Conservation (phyloP, 305 asterid species). For the Fraxinus floribunda region DNA sequence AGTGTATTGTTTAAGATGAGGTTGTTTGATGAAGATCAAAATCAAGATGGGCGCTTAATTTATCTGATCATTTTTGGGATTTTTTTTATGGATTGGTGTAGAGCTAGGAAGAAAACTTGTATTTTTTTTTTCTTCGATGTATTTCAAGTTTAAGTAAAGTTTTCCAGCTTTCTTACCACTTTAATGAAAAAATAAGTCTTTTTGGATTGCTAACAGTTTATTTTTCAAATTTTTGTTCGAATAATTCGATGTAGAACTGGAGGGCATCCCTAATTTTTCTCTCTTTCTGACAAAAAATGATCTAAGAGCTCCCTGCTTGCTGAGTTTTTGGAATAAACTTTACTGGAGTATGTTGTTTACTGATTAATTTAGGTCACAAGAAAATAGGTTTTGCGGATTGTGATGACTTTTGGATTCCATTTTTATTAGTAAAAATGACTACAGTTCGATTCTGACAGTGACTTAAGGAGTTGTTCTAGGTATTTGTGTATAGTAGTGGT, state of each 20-base stretch:
- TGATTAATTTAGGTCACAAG: neutral
- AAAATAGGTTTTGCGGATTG: neutral
- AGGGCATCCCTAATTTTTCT: neutral
- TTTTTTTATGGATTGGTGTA: neutral
- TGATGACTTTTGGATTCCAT: neutral
- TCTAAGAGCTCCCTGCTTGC: neutral
- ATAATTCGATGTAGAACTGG: neutral
- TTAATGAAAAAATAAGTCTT: neutral
- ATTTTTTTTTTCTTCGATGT: neutral
- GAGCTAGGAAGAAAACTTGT: neutral
- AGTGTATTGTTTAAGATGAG: slow-evolving; percentile 14
- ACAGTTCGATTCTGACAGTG: neutral
- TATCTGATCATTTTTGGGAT: neutral
- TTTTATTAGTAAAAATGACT: neutral
- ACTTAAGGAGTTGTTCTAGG: neutral
- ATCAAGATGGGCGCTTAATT: neutral
- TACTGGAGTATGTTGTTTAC: neutral
- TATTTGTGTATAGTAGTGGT: neutral
- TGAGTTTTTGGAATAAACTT: slow-evolving; percentile 12
- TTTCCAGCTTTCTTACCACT: neutral
- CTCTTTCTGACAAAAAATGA: neutral
- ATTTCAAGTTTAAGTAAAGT: neutral
- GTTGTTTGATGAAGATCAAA: neutral
- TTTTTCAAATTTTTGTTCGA: neutral
- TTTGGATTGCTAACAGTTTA: neutral